Conservation (phyloP, 192 early-diverging fungal genomes). For the Backusella circina region DNA sequence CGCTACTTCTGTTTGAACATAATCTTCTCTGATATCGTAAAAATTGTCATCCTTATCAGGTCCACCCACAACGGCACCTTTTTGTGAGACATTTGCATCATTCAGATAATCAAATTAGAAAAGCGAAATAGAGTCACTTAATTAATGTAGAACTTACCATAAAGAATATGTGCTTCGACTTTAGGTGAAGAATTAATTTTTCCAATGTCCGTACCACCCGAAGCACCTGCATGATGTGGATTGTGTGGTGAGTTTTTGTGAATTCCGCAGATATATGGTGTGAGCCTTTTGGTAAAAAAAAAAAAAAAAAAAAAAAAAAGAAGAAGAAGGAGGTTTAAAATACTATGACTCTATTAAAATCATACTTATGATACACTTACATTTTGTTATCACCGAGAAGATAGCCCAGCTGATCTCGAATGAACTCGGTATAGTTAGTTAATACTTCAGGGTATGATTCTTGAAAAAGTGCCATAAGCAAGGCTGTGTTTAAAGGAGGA, state of each 20-base stretch:
- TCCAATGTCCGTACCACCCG: conserved; percentile 42
- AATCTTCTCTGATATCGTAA: conserved; percentile 44
- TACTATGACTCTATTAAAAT: not conserved
- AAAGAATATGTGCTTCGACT: conserved; percentile 37
- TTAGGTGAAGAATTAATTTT: conserved; percentile 36
- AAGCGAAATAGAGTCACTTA: not conserved
- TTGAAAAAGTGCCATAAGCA: conserved; percentile 21
- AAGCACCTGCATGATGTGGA: conserved; percentile 54
- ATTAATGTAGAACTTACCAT: conserved; percentile 12
- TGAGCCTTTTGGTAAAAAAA: conserved; percentile 23
- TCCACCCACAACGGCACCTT: conserved; percentile 56
- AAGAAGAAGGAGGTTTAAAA: not conserved
- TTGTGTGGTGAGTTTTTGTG: conserved; percentile 54
- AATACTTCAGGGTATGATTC: not conserved
- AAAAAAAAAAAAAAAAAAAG: not conserved
- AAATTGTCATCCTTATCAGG: conserved; percentile 52
- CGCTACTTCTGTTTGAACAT: conserved; percentile 50
- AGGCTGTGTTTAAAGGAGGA: conserved; percentile 12
- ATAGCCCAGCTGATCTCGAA: not conserved
- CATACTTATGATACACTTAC: not conserved
- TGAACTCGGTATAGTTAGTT: not conserved
- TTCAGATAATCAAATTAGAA: not conserved
- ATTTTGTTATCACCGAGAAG: not conserved
- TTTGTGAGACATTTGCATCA: not conserved
- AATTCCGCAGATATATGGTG: conserved; percentile 55